These are phyloP conservation scores for Cytospora piceicola DNA, from an alignment of 2,329 filamentous ascomycete genomes.

Conservation along the genomic window DNA sequence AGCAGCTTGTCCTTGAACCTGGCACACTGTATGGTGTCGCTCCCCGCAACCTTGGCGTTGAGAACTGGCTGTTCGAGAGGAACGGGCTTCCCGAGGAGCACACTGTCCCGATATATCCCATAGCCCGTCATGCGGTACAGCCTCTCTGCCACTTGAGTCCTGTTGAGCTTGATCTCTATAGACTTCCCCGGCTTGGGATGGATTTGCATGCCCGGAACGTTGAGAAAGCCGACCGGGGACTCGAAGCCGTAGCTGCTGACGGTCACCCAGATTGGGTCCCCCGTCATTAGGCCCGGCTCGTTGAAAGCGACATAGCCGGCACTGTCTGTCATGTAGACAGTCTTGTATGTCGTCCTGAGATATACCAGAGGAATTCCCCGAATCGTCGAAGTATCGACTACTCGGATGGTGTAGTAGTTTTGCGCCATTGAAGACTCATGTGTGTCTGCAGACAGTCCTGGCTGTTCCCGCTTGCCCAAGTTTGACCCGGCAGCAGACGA, in stretches of 20 bases:
- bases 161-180: conserved; percentile 27
- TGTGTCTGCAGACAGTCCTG: background rate
- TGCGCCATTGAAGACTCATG: conserved; percentile 5
- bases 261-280: conserved; percentile 27
- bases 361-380: conserved; percentile 27
- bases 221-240: conserved; percentile 26
- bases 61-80: conserved; percentile 17
- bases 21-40: conserved; percentile 29
- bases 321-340: conserved; percentile 29
- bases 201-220: conserved; percentile 20
- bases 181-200: conserved; percentile 11
- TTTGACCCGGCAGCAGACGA: conserved; percentile 14
- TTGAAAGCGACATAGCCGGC: conserved; percentile 30
- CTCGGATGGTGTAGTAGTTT: conserved; percentile 23
- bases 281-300: conserved; percentile 28
- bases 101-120: conserved; percentile 27
- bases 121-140: conserved; percentile 29
- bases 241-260: conserved; percentile 30
- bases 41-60: conserved; percentile 28
- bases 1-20: conserved; percentile 23
- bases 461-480: conserved; percentile 6
- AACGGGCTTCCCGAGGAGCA: conserved; percentile 22
- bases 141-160: conserved; percentile 25
- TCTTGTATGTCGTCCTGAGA: conserved; percentile 26
- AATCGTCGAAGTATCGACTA: conserved; percentile 21